These are phyloP conservation scores for Draba incana DNA, from an alignment of 345 rosid species.

Conservation along the genomic window DNA sequence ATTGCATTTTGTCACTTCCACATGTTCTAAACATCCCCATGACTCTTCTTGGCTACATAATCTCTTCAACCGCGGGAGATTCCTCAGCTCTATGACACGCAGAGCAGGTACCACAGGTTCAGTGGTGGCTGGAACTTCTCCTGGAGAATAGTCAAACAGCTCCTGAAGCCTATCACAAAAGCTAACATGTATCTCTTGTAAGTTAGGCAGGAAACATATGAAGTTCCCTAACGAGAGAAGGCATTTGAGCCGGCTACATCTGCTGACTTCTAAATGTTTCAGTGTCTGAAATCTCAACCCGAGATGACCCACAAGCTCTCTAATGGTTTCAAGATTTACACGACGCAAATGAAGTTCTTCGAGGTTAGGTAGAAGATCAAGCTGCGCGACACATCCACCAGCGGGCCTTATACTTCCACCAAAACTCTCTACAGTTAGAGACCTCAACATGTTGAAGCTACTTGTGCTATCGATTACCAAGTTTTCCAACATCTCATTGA, in stretches of 20 bases:
- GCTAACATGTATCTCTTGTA: conserved; percentile 43
- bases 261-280: conserved; percentile 41
- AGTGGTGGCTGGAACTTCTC: conserved; percentile 8
- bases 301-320: conserved; percentile 38
- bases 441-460: conserved; percentile 35
- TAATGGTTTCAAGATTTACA: conserved; percentile 40
- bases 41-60: conserved; percentile 28
- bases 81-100: conserved; percentile 37
- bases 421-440: conserved; percentile 37
- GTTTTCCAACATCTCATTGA: conserved; percentile 41
- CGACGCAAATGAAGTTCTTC: conserved; percentile 47
- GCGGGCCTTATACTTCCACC: conserved; percentile 37
- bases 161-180: conserved; percentile 40
- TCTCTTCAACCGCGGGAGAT: conserved; percentile 40
- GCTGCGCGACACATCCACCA: conserved; percentile 44
- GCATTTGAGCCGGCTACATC: conserved; percentile 40
- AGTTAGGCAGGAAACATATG: conserved; percentile 39
- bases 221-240: conserved; percentile 41
- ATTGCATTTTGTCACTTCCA: conserved; percentile 44
- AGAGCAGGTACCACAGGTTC: conserved; percentile 41
- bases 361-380: conserved; percentile 43
- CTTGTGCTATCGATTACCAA: conserved; percentile 37
- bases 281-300: conserved; percentile 38
- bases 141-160: conserved; percentile 32
- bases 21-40: conserved; percentile 39